A percentile compares a stretch with the other conserved stretches of the same genome.
Conservation (phyloP, 495 filamentous ascomycete species). For the Penicillium egyptiacum region DNA sequence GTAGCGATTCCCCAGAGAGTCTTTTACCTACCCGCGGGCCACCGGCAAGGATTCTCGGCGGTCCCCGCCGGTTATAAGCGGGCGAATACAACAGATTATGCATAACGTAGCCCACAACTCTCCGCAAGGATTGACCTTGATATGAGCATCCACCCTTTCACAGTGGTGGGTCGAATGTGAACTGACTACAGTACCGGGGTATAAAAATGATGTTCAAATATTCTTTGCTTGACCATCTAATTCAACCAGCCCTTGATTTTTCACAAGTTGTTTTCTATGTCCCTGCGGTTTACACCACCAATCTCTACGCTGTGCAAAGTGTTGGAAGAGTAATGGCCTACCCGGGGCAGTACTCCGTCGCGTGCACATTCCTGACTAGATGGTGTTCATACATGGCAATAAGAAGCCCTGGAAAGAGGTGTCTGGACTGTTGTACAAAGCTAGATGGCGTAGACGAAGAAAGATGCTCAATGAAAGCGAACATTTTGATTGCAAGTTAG, state of each 20-base stretch:
- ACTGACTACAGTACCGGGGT: neutral
- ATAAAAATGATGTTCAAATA: neutral
- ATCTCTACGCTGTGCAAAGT: slow-evolving; percentile 43
- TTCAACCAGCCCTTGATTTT: neutral
- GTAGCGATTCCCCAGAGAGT: slow-evolving; percentile 4
- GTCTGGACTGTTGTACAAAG: neutral
- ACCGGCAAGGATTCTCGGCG: slow-evolving; percentile 3
- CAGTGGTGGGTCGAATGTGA: neutral
- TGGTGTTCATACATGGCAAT: neutral
- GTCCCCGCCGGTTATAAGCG: slow-evolving; percentile 6
- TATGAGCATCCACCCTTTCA: neutral
- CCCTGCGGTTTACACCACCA: neutral
- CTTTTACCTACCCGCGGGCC: slow-evolving; percentile 2
- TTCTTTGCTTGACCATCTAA: neutral
- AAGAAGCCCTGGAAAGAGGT: neutral
- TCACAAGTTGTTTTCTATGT: neutral
- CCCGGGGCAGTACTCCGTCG: slow-evolving; percentile 15
- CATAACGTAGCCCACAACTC: no score
- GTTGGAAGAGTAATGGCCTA: slow-evolving; percentile 52
- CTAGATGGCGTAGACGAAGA: neutral
- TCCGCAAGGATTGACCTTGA: neutral
- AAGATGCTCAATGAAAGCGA: neutral
- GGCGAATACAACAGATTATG: neutral
- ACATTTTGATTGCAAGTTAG: neutral
- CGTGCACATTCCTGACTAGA: neutral